Conservation (phyloP, 2,329 filamentous ascomycete genomes). For the Aspergillus caelatus region DNA sequence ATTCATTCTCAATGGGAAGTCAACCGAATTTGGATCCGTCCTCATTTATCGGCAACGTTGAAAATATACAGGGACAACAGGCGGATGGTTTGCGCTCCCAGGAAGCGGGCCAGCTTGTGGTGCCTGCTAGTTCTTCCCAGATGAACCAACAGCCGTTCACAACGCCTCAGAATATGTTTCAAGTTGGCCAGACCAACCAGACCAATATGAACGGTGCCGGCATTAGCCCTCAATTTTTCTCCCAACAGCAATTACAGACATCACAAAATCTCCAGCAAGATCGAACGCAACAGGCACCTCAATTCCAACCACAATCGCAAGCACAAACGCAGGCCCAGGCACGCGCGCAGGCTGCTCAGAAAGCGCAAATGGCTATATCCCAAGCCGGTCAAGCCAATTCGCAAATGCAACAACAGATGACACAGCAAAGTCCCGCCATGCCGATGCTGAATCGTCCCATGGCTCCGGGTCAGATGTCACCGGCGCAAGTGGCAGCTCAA, state of each 20-base stretch:
- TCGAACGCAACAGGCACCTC: conserved; percentile 39
- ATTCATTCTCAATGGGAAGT: conserved; percentile 38
- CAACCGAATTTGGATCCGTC: conserved; percentile 36
- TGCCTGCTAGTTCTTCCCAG: conserved; percentile 63
- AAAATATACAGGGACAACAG: conserved; percentile 63
- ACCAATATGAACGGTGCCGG: conserved; percentile 38
- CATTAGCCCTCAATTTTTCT: conserved; percentile 44
- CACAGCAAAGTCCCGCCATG: conserved; percentile 45
- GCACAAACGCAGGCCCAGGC: conserved; percentile 43
- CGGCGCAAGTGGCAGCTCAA: conserved; percentile 36
- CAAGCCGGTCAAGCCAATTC: conserved; percentile 48
- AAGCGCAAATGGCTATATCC: conserved; percentile 49
- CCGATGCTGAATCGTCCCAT: conserved; percentile 49
- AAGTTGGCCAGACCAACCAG: conserved; percentile 40
- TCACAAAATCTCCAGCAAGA: conserved; percentile 49
- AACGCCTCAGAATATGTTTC: conserved; percentile 46
- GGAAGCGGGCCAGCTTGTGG: conserved; percentile 64
- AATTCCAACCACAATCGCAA: conserved; percentile 41
- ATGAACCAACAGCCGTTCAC: conserved; percentile 47
- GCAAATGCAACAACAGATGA: conserved; percentile 41
- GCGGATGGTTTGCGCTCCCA: conserved; percentile 63
- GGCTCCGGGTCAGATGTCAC: conserved; percentile 42
- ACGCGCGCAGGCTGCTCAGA: conserved; percentile 47
- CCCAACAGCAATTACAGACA: conserved; percentile 47
- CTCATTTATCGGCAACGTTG: conserved; percentile 51